Percentiles rank a stretch among this genome's conserved stretches.
These are phyloP conservation scores for Candida sp. DNA, from an alignment of 1,139 yeast species.

Conservation along the genomic window DNA sequence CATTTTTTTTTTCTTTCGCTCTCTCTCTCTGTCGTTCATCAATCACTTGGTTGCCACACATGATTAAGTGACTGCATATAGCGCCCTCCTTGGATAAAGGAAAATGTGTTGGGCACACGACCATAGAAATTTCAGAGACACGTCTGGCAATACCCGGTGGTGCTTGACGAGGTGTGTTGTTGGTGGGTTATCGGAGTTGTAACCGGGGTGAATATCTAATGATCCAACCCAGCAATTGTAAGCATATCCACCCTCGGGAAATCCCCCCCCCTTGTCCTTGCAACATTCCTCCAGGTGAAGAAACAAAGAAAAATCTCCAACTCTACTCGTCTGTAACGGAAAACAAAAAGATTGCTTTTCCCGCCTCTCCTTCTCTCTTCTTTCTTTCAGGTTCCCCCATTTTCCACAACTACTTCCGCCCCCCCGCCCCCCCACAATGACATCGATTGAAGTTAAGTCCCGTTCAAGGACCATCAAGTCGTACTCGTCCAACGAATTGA, in stretches of 20 bases:
- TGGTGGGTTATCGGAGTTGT: too few species aligned
- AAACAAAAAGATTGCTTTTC: neutral
- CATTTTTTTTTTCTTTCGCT: neutral
- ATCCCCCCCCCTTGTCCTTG: too few species aligned
- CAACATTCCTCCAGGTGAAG: neutral
- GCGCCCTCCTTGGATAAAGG: neutral
- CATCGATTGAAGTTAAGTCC: constrained; percentile 47
- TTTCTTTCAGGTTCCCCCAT: too few species aligned
- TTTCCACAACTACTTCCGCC: neutral
- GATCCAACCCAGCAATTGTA: too few species aligned
- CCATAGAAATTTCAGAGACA: neutral
- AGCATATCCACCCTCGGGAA: too few species aligned
- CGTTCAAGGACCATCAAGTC: constrained; percentile 55
- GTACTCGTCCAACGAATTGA: constrained; percentile 37
- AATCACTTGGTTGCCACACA: constrained; percentile 1
- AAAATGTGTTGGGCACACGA: neutral
- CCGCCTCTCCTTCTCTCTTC: neutral
- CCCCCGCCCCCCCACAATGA: constrained; percentile 18
- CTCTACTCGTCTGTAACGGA: neutral
- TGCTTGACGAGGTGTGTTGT: too few species aligned
- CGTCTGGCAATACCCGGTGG: too few species aligned
- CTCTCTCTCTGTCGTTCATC: neutral
- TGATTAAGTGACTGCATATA: neutral
- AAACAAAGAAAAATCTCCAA: neutral
- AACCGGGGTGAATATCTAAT: too few species aligned